Conservation (phyloP, 2,329 filamentous ascomycete species). For the Penicillium brevicompactum region DNA sequence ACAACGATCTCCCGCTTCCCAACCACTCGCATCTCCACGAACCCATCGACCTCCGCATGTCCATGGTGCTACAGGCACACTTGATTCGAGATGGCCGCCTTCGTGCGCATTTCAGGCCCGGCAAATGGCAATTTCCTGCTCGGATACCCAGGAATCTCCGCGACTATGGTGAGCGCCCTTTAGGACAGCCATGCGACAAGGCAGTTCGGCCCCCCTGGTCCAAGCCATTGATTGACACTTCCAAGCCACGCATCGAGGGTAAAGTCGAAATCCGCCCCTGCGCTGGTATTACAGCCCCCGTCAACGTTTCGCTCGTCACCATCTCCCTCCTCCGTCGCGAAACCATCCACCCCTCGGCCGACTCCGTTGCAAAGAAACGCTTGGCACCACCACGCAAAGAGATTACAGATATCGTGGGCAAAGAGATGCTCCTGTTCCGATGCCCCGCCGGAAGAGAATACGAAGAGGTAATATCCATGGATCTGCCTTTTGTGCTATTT, state of each 20-base stretch:
- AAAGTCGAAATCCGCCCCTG: conserved; percentile 94
- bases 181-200: conserved; percentile 3
- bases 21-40: conserved; percentile 30
- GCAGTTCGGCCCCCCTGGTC: background rate
- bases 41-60: conserved; percentile 32
- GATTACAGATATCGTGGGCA: conserved; percentile 88
- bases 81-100: conserved; percentile 65
- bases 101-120: conserved; percentile 94
- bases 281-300: conserved; percentile 81
- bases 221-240: conserved; percentile 11
- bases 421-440: conserved; percentile 89
- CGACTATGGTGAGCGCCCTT: conserved; percentile 76
- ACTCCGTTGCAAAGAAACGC: conserved; percentile 90
- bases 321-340: conserved; percentile 92
- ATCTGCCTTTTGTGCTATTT: conserved; percentile 94
- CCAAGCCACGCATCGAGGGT: conserved; percentile 90
- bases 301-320: conserved; percentile 87
- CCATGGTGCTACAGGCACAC: conserved; percentile 44
- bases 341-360: conserved; percentile 93
- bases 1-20: conserved; percentile 15
- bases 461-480: conserved; percentile 91
- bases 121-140: conserved; percentile 97
- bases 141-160: conserved; percentile 96
- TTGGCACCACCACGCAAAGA: conserved; percentile 88
- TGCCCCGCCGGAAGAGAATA: conserved; percentile 81